Evolutionary conservation across 2,329 filamentous ascomycete species (phyloP).

Genomic region (Macrophomina pseudophaseolina): DNA sequence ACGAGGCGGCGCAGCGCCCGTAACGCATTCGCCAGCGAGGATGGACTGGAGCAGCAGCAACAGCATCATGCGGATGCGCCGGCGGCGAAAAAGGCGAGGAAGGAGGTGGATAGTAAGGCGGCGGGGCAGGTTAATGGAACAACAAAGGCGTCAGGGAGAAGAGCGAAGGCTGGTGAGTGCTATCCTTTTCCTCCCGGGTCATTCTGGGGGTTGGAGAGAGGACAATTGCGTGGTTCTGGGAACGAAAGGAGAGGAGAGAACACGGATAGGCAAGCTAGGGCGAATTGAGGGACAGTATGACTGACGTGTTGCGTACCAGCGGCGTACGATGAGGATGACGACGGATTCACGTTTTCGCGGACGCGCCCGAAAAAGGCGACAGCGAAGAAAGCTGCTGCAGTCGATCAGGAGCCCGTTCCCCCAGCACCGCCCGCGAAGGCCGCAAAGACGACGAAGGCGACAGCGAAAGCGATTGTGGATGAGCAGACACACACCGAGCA

Average conservation of each 20-base stretch:
- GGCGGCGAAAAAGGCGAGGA: constrained; percentile 49
- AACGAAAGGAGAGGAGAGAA: constrained; percentile 16
- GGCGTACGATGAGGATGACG: constrained; percentile 54
- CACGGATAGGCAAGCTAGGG: background rate
- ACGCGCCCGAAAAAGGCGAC: constrained; percentile 40
- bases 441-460: constrained; percentile 26
- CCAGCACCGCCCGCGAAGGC: constrained; percentile 24
- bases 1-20: constrained; percentile 54
- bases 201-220: background rate
- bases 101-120: constrained; percentile 28
- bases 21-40: constrained; percentile 45
- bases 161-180: constrained; percentile 41
- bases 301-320: constrained; percentile 31
- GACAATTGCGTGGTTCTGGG: background rate
- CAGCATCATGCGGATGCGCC: constrained; percentile 47
- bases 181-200: constrained; percentile 1
- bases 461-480: constrained; percentile 25
- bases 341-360: constrained; percentile 53
- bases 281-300: background rate
- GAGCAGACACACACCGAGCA: constrained; percentile 33
- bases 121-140: constrained; percentile 1
- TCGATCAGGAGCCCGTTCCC: constrained; percentile 29
- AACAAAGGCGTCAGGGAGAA: constrained; percentile 36
- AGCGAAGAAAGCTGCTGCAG: constrained; percentile 34
- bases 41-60: background rate